Evolutionary conservation across 2,329 filamentous ascomycete genomes (phyloP), one percentile per base, ranked within the genome.

Genomic region (Pseudogymnoascus sp.): DNA sequence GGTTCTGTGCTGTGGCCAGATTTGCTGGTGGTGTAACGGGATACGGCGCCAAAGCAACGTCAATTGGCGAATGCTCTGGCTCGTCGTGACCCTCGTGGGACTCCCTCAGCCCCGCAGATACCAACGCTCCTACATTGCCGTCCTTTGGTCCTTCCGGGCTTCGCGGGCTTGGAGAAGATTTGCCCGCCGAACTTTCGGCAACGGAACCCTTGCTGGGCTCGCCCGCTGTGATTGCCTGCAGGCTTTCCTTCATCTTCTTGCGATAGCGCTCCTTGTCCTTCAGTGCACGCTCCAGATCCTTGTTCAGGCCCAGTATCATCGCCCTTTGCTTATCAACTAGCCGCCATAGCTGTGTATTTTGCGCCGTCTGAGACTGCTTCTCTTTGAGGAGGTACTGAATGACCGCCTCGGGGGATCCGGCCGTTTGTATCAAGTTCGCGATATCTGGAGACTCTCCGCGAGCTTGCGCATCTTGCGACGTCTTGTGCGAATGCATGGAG

Each of bases 231-330:
- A 70, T 46, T 28, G 69, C 68, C 70, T 80, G 75, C 70, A 86
- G 75, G 7, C 84, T 75, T 63, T 98, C 93, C 75, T 96, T 96
- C 46, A 96, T 74, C 75, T 95, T 96, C 75, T 89, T 93, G 70
- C 90, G 87, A 73, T 98, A 98, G 70, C 89, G 89, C 68, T 98
- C 93, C 76, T 97, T 97, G 69, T 98, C 95, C 73, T 96, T 96
- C 67, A 96, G 76, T 1, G 93, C 87, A 61, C 90, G 86, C 75
- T 98, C 93, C 11, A 99, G 79, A 73, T 99, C 95, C 75, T 95
- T 96, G 72, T 98, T 97, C 66, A 99, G 81, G 6, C 93, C 93
- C 19, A 96, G 77, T 62, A 99, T 92, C 87, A 99, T 93, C 14
- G 91, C 87, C 66, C 93, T 84, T 75, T 99, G 95, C 78, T 99